Percentiles rank a stretch among this genome's conserved stretches.
Evolutionary conservation across 1,139 yeast genomes (phyloP).

Genomic region (Pichia terricola): DNA sequence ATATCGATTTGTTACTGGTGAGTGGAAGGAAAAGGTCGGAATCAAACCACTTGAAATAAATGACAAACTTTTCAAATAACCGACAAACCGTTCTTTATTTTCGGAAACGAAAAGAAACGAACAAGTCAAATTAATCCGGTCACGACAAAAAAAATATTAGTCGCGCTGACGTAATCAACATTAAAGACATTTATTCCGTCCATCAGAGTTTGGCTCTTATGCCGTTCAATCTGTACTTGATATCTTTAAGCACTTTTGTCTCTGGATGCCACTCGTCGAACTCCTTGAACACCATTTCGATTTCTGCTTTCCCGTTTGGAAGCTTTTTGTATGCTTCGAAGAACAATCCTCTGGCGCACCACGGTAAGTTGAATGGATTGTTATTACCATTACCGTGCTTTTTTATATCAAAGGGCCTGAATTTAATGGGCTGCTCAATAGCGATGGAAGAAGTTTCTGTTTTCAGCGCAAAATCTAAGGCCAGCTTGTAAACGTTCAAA

Average conservation of each 20-base stretch:
- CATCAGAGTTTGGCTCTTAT: constrained; percentile 34
- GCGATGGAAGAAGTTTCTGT: constrained; percentile 42
- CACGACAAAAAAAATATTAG: too few species aligned
- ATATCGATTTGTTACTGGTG: too few species aligned
- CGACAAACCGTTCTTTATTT: too few species aligned
- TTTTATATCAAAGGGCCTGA: constrained; percentile 52
- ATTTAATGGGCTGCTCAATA: constrained; percentile 36
- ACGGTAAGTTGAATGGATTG: constrained; percentile 82
- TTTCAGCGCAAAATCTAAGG: constrained; percentile 63
- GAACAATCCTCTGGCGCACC: constrained; percentile 82
- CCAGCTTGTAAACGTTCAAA: constrained; percentile 73
- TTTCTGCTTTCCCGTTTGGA: constrained; percentile 40
- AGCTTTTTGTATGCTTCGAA: constrained; percentile 38
- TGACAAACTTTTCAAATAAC: too few species aligned
- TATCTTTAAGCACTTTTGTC: constrained; percentile 66
- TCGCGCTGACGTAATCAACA: too few species aligned
- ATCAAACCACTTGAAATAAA: neutral
- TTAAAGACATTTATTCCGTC: too few species aligned
- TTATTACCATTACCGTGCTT: constrained; percentile 45
- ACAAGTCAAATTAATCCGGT: too few species aligned
- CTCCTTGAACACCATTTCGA: constrained; percentile 51
- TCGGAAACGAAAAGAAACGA: too few species aligned
- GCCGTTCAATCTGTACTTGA: constrained; percentile 78
- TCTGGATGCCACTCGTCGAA: constrained; percentile 85
- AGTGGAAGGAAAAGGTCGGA: neutral